Evolutionary conservation across 176 grass and related monocot genomes (phyloP).

Genomic region (Oryza glaberrima): DNA sequence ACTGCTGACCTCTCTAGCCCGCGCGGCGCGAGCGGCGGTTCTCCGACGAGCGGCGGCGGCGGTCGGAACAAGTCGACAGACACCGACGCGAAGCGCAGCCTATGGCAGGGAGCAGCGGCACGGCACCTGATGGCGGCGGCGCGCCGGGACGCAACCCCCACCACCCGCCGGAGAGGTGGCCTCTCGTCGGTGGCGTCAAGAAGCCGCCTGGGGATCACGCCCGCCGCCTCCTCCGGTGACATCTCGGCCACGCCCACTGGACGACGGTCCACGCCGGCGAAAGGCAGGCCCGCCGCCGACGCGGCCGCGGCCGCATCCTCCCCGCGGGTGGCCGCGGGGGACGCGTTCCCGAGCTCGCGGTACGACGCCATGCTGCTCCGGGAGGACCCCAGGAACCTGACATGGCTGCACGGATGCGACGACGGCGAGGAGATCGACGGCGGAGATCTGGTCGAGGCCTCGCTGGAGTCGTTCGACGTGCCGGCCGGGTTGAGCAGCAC

Average conservation of each 20-base stretch:
- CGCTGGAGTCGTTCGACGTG: conserved; percentile 25
- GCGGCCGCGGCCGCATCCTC: background rate
- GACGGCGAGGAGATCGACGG: background rate
- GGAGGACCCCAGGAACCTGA: conserved; percentile 56
- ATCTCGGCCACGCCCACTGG: background rate
- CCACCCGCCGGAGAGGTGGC: background rate
- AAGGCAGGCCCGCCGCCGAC: background rate
- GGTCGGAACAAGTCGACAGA: background rate
- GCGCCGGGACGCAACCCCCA: background rate
- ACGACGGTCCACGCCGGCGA: background rate
- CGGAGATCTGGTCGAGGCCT: conserved; percentile 12
- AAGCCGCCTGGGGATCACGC: background rate
- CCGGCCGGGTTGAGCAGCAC: background rate
- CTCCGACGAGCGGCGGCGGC: background rate
- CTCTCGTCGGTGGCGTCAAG: conserved; percentile 5
- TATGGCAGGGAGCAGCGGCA: background rate
- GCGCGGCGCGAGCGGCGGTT: background rate
- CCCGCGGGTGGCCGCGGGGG: background rate
- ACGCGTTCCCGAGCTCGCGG: conserved; percentile 48
- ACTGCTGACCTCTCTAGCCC: background rate
- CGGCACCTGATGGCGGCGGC: background rate
- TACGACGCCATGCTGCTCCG: conserved; percentile 60
- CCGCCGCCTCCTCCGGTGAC: background rate
- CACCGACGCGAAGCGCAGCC: background rate
- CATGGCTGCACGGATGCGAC: conserved; percentile 44